These are phyloP conservation scores for Taphrina communis DNA, from an alignment of 1,139 yeast genomes.

Conservation along the genomic window DNA sequence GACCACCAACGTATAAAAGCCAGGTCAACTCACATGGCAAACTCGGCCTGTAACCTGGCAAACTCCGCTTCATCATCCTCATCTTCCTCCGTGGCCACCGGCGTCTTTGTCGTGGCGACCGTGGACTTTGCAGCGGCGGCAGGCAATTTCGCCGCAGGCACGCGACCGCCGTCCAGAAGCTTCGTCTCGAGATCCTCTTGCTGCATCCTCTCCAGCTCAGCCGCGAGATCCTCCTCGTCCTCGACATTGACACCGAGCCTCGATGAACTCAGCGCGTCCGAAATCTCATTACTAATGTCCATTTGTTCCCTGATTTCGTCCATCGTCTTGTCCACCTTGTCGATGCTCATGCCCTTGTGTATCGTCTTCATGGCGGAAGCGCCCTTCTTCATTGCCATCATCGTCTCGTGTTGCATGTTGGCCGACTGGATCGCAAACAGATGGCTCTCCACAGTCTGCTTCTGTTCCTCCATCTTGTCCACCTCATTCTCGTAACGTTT, in stretches of 20 bases:
- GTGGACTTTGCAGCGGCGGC: not conserved
- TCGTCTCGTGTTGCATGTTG: slow-evolving; percentile 92
- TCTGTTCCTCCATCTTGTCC: slow-evolving; percentile 81
- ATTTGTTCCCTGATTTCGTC: slow-evolving; percentile 97
- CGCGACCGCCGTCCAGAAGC: slow-evolving; percentile 59
- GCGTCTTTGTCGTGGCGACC: slow-evolving; percentile 15
- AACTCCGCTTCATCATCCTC: slow-evolving; percentile 42
- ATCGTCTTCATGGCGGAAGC: slow-evolving; percentile 95
- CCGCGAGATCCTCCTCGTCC: slow-evolving; percentile 84
- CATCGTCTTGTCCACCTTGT: slow-evolving; percentile 98
- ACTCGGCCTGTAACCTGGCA: slow-evolving; percentile 36
- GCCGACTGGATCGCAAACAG: slow-evolving; percentile 91
- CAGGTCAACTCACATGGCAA: slow-evolving; percentile 28
- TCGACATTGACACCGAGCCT: slow-evolving; percentile 74
- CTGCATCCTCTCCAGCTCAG: slow-evolving; percentile 86
- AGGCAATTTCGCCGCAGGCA: slow-evolving; percentile 49
- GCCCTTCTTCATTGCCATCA: slow-evolving; percentile 99
- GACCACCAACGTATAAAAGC: no score
- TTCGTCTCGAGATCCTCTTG: slow-evolving; percentile 75
- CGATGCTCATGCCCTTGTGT: slow-evolving; percentile 93
- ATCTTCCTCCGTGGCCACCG: slow-evolving; percentile 26
- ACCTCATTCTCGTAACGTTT: slow-evolving; percentile 79
- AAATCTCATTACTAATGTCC: slow-evolving; percentile 90
- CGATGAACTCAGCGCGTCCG: slow-evolving; percentile 94
- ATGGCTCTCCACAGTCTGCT: slow-evolving; percentile 88